Base-by-base conservation (phyloP, 2,329 filamentous ascomycete species). In the Aureobasidium subglaciale region DNA sequence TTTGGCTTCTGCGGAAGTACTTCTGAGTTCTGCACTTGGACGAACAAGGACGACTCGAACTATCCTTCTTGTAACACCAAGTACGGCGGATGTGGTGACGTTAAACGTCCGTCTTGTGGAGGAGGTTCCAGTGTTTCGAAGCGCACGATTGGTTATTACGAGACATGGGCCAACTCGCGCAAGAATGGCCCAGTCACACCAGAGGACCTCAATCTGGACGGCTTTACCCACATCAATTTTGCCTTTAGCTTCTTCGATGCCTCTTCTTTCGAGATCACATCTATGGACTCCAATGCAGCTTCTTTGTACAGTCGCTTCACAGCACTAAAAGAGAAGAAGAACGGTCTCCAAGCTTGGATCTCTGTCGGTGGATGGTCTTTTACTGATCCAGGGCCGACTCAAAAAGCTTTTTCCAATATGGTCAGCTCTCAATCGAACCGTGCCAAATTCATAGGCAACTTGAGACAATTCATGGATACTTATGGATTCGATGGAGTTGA, bases 161-260 rank as follows among this genome's bases (percentile, higher is more conserved):
- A 63, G 29, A 56, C 57, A 8, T 63, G 61, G 61, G 24, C 59
- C 7, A 43, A 38, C 11, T 55, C 34, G 13, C 55, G 57, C 13
- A 32, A 7, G n/a, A 34, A 35, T 35, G 3, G 13, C 7, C 7
- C 32, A 35, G 32, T 35, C 35, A 10, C n/a, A 11, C 54, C 50
- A 0, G 50, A 58, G 29, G 41, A 52, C 1, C 37, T 60, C 2
- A 56, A 53, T 4, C 20, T 54, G 16, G 40, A 45, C 25, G 60
- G 43, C n/a, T 58, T 43, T 34, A 59, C 58, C 10, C 27, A 58
- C 43, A 50, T 59, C 29, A 58, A 61, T 35, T 60, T 58, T 50
- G 20, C 69, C 0, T 74, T 72, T 49, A 65, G 67, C 0, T 49
- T 58, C 0, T 60, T 74, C 22, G 60, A 73, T 20, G 68, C 71